Conservation (phyloP, 441 rosid species). For the Erodium trifolium region DNA sequence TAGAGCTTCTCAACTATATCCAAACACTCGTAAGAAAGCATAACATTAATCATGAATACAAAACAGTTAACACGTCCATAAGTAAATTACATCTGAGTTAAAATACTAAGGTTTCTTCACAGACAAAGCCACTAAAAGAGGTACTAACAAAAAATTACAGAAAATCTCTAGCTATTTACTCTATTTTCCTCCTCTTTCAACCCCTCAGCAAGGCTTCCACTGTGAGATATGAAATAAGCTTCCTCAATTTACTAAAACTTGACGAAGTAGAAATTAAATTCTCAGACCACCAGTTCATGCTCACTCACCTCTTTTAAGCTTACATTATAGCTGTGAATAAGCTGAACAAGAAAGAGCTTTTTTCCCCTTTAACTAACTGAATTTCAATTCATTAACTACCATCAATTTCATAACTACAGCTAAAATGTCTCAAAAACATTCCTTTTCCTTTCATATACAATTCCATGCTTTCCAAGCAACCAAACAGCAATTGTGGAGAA, state of each 20-base stretch:
- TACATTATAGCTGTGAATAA: not conserved
- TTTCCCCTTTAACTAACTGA: not conserved
- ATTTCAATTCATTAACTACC: not conserved
- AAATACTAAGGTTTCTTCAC: not conserved
- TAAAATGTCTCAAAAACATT: not conserved
- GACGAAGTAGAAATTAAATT: not conserved
- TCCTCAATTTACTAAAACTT: not conserved
- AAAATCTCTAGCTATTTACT: not conserved
- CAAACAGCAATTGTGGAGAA: not conserved
- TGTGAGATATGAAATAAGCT: too few relatives aligned
- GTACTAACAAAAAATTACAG: not conserved
- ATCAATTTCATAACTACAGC: not conserved
- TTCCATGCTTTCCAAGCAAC: not conserved
- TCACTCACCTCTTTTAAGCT: not conserved
- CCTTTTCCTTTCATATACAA: not conserved
- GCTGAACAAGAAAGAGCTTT: not conserved
- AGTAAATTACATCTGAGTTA: not conserved
- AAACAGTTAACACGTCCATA: not conserved
- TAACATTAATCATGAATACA: not conserved
- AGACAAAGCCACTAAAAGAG: not conserved
- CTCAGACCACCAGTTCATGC: not conserved
- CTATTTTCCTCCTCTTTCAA: too few relatives aligned
- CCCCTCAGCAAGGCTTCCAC: too few relatives aligned
- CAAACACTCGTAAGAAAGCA: not conserved
- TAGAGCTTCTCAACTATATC: not conserved